Evolutionary conservation across 2,329 filamentous ascomycete genomes (phyloP), one percentile per base, ranked within the genome.

Genomic region (Ramularia collo-cygni): DNA sequence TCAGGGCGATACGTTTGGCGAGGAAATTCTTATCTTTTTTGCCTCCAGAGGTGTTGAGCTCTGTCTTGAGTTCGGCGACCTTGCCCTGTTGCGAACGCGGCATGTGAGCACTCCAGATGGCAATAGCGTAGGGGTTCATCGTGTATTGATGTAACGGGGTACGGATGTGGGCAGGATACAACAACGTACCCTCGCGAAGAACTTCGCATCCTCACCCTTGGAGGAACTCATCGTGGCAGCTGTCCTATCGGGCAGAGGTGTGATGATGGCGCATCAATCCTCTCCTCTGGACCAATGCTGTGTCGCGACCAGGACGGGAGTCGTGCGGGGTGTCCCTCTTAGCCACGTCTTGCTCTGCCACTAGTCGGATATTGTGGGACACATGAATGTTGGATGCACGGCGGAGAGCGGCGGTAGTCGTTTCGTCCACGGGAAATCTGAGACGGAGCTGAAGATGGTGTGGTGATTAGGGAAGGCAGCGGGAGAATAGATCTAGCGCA

Each of bases 21-120:
- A 83, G 77, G 67, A 87, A 83, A 68, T 93, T 95, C 76, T 95
- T 96, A 71, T 98, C 92, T 72, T 96, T 98, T 74, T 94, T 95
- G 53, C 85, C 83, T 62, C 88, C 88, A 28, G 44, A 39, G 29
- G 48, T 45, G 28, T 56, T 54, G 62, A 98, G 78, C 72, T 98
- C 92, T 63, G 85, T 79, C 64, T 92, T 87, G 61, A 98, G 75
- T 77, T 98, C 92, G 48, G 90, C 89, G 52, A 96, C 92, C 76
- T 98, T 98, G 75, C 92, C 92, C 92, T 98, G 85, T 71, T 67
- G 57, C 37, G 55, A 55, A 35, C 35, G 24, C 15, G 19, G 24
- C 33, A 21, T 32, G 31, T 33, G 36, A 27, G 19, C 27, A 16
- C 8, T 28, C 35, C 32, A 15, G 21, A 13, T 27, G 30, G 21